phyloP scores from a whole-genome alignment of 176 grass and related monocot species.

The Hsuehochloa calcarea region DNA sequence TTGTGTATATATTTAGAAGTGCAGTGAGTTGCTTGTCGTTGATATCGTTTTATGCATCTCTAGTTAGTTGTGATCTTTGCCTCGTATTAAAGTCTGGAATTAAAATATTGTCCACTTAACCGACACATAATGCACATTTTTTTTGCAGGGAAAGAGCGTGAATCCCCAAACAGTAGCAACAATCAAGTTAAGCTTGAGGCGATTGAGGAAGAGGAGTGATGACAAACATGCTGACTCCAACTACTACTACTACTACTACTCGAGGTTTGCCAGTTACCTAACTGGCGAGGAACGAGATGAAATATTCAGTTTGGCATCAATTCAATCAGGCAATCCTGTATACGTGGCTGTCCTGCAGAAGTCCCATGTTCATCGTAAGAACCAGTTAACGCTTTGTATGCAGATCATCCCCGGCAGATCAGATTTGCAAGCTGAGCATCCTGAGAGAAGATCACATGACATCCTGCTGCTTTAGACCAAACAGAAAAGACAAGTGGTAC shows the following conservation, averaged over 20 bases:
- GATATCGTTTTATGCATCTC: too few relatives aligned
- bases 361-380: neutral
- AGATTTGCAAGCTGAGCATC: slow-evolving; percentile 40
- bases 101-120: too few relatives aligned
- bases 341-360: slow-evolving; percentile 31
- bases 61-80: too few relatives aligned
- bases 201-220: neutral
- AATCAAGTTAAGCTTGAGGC: neutral
- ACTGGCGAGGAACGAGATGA: slow-evolving; percentile 22
- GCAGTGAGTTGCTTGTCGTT: too few relatives aligned
- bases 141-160: slow-evolving; percentile 20
- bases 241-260: slow-evolving; percentile 32
- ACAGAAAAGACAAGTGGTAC: slow-evolving; percentile 15
- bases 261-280: slow-evolving; percentile 14
- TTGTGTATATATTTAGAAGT: too few relatives aligned
- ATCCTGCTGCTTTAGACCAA: slow-evolving; percentile 25
- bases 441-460: slow-evolving; percentile 17
- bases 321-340: slow-evolving; percentile 39
- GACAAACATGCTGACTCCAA: neutral
- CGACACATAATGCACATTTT: neutral
- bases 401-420: slow-evolving; percentile 33
- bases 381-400: neutral
- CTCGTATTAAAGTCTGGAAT: too few relatives aligned
- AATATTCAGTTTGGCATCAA: slow-evolving; percentile 22
- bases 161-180: neutral